These are phyloP conservation scores for Fusarium liriodendri DNA, from an alignment of 2,329 filamentous ascomycete genomes.

Conservation along the genomic window DNA sequence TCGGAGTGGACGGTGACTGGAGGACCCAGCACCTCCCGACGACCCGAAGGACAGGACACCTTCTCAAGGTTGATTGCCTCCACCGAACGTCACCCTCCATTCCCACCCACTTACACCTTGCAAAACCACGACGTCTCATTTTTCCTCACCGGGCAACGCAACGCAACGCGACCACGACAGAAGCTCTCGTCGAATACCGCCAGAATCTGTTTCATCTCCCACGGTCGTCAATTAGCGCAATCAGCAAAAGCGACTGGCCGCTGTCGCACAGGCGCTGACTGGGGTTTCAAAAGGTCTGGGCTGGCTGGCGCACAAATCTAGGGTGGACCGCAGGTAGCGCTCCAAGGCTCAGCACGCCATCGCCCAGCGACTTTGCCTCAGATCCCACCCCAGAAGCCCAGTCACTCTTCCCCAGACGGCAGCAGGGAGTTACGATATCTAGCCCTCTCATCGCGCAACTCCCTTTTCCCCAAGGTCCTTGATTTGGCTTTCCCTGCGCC, in stretches of 20 bases:
- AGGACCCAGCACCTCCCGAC: constrained; percentile 29
- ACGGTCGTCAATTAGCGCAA: constrained; percentile 28
- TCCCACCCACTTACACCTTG: constrained; percentile 12
- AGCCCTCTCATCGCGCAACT: constrained; percentile 45
- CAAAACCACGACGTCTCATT: neutral
- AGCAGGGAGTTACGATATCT: constrained; percentile 44
- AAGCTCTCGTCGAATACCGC: constrained; percentile 13
- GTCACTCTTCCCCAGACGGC: constrained; percentile 38
- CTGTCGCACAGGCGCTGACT: constrained; percentile 33
- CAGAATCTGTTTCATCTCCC: constrained; percentile 18
- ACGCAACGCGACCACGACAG: neutral
- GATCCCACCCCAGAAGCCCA: constrained; percentile 29
- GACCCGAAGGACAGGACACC: constrained; percentile 34
- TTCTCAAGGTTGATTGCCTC: constrained; percentile 25
- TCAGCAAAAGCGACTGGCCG: constrained; percentile 18
- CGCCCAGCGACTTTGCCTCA: constrained; percentile 44
- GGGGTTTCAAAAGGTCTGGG: constrained; percentile 13
- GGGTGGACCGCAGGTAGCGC: constrained; percentile 35
- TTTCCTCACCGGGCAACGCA: neutral
- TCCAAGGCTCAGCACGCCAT: constrained; percentile 43
- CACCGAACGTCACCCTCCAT: constrained; percentile 33
- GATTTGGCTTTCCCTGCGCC: constrained; percentile 34
- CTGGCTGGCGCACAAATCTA: constrained; percentile 30
- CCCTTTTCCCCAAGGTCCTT: constrained; percentile 29
- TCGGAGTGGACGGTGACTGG: neutral